Conservation (phyloP, 768 basidiomycete genomes). For the Suillus ampliporus region DNA sequence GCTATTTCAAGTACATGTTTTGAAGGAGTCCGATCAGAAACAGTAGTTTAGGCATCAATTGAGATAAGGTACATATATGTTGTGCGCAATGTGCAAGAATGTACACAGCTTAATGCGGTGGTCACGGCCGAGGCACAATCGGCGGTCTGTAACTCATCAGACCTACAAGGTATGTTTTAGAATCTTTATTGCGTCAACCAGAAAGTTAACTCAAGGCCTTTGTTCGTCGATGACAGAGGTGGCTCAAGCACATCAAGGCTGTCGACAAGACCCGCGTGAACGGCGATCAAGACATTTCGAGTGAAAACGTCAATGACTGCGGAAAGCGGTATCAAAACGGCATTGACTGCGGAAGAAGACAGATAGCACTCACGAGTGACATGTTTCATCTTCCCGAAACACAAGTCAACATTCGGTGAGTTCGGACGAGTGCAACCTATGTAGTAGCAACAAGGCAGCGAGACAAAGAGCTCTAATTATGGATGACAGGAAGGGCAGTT, state of each 20-base stretch:
- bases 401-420: neutral
- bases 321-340: neutral
- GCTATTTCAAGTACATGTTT: neutral
- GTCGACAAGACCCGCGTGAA: neutral
- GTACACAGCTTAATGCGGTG: neutral
- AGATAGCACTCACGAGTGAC: neutral
- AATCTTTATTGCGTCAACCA: neutral
- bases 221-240: constrained; percentile 3
- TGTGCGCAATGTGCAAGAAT: neutral
- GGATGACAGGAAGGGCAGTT: neutral
- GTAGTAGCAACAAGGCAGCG: neutral
- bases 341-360: neutral
- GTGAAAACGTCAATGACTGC: neutral
- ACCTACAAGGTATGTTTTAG: neutral
- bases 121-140: neutral
- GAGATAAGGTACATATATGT: neutral
- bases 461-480: neutral
- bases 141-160: neutral
- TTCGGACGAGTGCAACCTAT: neutral
- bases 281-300: neutral
- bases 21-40: constrained; percentile 1
- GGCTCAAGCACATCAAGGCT: neutral
- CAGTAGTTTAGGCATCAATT: neutral
- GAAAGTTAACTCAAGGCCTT: neutral
- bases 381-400: neutral